Conservation (phyloP, 352 stramenopile genomes). For the Saprolegnia diclina region DNA sequence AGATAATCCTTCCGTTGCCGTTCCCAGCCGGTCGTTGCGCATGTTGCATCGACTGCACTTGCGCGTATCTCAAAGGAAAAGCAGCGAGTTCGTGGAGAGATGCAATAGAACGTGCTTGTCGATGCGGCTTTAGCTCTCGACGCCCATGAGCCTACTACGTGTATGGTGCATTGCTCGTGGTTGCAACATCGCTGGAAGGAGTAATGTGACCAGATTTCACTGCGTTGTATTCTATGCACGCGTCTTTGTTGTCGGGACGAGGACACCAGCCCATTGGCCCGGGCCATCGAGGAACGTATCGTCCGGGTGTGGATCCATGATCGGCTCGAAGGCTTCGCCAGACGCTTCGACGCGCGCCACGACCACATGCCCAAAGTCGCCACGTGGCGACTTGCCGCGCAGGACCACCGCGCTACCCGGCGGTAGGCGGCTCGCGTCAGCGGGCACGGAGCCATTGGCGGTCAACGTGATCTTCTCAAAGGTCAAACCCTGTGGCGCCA, state of each 20-base stretch:
- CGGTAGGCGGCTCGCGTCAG: not conserved
- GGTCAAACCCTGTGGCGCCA: not conserved
- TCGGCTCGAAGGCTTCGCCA: constrained; percentile 7
- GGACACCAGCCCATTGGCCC: constrained; percentile 16
- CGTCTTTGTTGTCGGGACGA: not conserved
- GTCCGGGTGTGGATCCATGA: constrained; percentile 31
- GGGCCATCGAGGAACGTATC: constrained; percentile 10
- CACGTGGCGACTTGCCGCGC: constrained; percentile 36
- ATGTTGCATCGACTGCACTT: too few species aligned
- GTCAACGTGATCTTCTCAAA: constrained; percentile 25
- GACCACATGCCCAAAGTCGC: constrained; percentile 38
- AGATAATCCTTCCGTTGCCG: too few species aligned
- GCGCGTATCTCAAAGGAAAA: too few species aligned
- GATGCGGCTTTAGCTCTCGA: too few species aligned
- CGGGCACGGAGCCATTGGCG: not conserved
- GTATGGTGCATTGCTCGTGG: too few species aligned
- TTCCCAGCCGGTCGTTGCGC: too few species aligned
- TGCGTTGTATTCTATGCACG: too few species aligned
- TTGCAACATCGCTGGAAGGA: too few species aligned
- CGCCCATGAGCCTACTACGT: too few species aligned
- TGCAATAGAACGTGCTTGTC: too few species aligned
- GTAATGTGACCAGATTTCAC: too few species aligned
- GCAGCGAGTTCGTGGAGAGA: too few species aligned
- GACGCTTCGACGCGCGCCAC: constrained; percentile 29
- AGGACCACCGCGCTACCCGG: constrained; percentile 30